Evolutionary conservation across 129 eudicot genomes (phyloP).

Genomic region (Arctium minus): DNA sequence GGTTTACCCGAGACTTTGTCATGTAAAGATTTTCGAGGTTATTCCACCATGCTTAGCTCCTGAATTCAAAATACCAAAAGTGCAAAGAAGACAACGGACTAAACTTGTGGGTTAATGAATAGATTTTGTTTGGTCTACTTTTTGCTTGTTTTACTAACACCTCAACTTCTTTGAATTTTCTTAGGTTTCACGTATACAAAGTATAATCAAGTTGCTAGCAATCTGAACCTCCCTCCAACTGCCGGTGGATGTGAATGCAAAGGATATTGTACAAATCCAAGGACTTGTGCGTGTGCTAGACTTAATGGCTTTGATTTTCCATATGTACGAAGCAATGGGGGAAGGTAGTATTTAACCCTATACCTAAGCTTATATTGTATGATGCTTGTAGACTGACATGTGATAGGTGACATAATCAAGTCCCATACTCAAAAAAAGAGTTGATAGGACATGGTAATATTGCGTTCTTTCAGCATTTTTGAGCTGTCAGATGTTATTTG

Average conservation of each 20-base stretch:
- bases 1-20: too few relatives aligned
- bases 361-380: background rate
- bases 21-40: too few relatives aligned
- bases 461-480: background rate
- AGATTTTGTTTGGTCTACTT: background rate
- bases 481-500: background rate
- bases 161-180: background rate
- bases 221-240: slow-evolving; percentile 39
- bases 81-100: background rate
- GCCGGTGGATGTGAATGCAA: slow-evolving; percentile 43
- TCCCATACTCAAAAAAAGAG: background rate
- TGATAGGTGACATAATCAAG: background rate
- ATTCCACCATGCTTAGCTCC: background rate
- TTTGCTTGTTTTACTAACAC: background rate
- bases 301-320: slow-evolving; percentile 46
- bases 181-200: slow-evolving; percentile 40
- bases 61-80: background rate
- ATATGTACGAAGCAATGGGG: slow-evolving; percentile 45
- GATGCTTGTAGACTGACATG: background rate
- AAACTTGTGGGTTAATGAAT: background rate
- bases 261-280: slow-evolving; percentile 41
- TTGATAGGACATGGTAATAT: background rate
- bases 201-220: slow-evolving; percentile 26
- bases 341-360: slow-evolving; percentile 34
- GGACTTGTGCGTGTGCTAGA: slow-evolving; percentile 44